Conservation (phyloP, 257 asterid species). For the Solanum chmielewskii region DNA sequence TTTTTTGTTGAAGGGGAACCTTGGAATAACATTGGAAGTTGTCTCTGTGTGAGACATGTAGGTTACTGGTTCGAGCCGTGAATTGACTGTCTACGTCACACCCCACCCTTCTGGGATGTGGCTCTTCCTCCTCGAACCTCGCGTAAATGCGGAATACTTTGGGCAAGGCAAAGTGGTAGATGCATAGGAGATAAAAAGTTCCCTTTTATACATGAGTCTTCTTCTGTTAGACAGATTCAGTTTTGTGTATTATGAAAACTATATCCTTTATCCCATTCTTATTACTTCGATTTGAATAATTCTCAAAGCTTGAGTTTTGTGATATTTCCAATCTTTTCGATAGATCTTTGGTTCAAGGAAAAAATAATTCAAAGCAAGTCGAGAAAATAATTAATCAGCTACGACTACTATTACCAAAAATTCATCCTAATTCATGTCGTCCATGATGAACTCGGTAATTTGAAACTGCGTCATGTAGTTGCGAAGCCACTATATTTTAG, state of each 20-base stretch:
- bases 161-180: slow-evolving; percentile 9
- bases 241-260: not conserved
- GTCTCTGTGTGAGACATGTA: not conserved
- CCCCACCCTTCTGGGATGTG: not conserved
- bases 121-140: not conserved
- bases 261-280: not conserved
- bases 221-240: not conserved
- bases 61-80: not conserved
- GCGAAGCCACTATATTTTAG: too few relatives aligned
- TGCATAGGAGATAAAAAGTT: not conserved
- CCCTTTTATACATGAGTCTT: not conserved
- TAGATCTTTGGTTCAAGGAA: too few relatives aligned
- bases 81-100: not conserved
- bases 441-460: not conserved
- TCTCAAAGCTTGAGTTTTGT: not conserved
- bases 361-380: not conserved
- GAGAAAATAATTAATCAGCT: too few relatives aligned
- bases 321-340: not conserved
- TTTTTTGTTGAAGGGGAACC: slow-evolving; percentile 14
- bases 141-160: not conserved
- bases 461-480: not conserved
- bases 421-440: not conserved
- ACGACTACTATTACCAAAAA: too few relatives aligned
- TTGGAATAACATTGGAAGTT: not conserved
- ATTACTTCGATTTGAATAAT: not conserved